phyloP scores from a whole-genome alignment of 2,329 filamentous ascomycete genomes.

The Salinomyces thailandicus region DNA sequence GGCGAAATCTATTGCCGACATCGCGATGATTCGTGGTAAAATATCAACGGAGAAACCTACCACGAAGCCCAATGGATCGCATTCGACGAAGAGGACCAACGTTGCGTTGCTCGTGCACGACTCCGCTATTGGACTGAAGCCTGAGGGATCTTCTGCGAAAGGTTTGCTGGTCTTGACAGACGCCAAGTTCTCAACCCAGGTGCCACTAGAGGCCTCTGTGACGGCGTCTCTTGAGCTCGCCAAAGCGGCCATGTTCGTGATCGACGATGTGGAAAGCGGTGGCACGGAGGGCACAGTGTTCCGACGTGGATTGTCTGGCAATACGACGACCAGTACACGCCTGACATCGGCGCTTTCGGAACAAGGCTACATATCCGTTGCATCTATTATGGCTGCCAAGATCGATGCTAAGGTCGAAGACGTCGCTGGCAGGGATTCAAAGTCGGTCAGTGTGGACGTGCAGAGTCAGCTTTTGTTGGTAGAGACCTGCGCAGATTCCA shows the following conservation, averaged over 20 bases:
- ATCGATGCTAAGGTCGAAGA: slow-evolving; percentile 51
- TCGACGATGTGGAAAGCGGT: slow-evolving; percentile 56
- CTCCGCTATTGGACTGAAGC: slow-evolving; percentile 76
- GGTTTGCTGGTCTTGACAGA: slow-evolving; percentile 69
- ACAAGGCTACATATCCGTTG: slow-evolving; percentile 74
- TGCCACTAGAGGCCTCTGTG: slow-evolving; percentile 56
- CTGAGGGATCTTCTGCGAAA: slow-evolving; percentile 63
- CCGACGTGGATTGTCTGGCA: slow-evolving; percentile 6
- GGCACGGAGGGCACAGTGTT: slow-evolving; percentile 17
- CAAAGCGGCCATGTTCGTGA: slow-evolving; percentile 72
- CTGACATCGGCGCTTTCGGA: slow-evolving; percentile 41
- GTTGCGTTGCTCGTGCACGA: slow-evolving; percentile 70
- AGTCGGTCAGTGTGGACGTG: slow-evolving; percentile 67
- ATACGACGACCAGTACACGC: slow-evolving; percentile 13
- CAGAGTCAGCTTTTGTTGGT: slow-evolving; percentile 78
- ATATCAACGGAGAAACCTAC: slow-evolving; percentile 35
- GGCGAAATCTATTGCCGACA: slow-evolving; percentile 57
- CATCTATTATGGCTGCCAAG: slow-evolving; percentile 74
- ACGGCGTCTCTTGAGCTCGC: slow-evolving; percentile 57
- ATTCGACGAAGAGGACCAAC: slow-evolving; percentile 36
- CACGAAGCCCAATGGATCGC: slow-evolving; percentile 16
- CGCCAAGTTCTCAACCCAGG: slow-evolving; percentile 56
- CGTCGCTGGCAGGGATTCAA: slow-evolving; percentile 48
- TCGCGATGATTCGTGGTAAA: slow-evolving; percentile 35
- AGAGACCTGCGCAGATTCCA: slow-evolving; percentile 94